Evolutionary conservation across 345 rosid species (phyloP).

Genomic region (Limnanthes douglasii): DNA sequence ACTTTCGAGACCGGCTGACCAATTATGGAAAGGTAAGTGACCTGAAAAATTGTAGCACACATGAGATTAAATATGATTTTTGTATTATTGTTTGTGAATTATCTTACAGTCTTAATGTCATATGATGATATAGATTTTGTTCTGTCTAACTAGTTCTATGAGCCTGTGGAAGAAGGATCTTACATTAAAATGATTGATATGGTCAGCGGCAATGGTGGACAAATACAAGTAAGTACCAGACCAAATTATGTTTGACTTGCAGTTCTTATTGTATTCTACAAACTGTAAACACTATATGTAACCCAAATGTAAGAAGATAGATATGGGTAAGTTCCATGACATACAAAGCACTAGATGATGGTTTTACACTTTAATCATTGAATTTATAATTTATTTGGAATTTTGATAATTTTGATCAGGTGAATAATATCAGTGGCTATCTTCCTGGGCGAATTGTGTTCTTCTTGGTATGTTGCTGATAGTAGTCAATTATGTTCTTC

Average conservation of each 20-base stretch:
- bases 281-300: too few relatives aligned
- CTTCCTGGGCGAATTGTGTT: conserved; percentile 98
- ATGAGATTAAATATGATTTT: conserved; percentile 7
- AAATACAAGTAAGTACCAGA: conserved; percentile 54
- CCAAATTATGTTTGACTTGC: not conserved
- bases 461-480: conserved; percentile 97
- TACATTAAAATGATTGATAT: conserved; percentile 99
- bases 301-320: too few relatives aligned
- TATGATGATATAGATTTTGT: conserved; percentile 4
- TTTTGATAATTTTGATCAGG: conserved; percentile 28
- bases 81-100: conserved; percentile 5
- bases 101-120: conserved; percentile 5
- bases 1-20: conserved; percentile 73
- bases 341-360: too few relatives aligned
- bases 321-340: too few relatives aligned
- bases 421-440: conserved; percentile 96
- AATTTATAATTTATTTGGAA: conserved; percentile 1
- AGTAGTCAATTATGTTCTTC: too few relatives aligned
- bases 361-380: conserved; percentile 1
- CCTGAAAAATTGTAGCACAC: too few relatives aligned
- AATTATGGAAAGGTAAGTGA: conserved; percentile 77
- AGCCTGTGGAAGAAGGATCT: conserved; percentile 98
- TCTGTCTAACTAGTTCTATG: conserved; percentile 59
- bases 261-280: not conserved
- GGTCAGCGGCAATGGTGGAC: conserved; percentile 96